Evolutionary conservation across 352 stramenopile genomes (phyloP).

Genomic region (Globisporangium sylvaticum): DNA sequence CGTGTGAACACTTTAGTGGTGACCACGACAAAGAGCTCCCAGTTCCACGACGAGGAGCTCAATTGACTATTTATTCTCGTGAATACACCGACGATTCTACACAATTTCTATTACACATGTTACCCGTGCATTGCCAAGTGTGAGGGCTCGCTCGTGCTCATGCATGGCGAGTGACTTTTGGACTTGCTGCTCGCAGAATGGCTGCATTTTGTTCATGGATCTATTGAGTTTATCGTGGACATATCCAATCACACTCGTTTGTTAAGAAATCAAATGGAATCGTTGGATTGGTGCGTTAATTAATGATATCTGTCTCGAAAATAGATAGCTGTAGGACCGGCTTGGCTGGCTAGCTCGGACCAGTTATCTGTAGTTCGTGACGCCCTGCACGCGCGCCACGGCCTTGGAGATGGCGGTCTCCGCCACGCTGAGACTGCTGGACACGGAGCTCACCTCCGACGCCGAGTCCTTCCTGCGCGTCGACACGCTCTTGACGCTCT

Average conservation of each 20-base stretch:
- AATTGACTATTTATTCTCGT: not conserved
- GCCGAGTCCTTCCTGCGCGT: constrained; percentile 42
- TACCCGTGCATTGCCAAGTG: too few species aligned
- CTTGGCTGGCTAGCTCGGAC: not conserved
- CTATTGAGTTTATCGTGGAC: too few species aligned
- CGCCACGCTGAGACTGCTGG: constrained; percentile 56
- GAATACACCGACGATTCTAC: not conserved
- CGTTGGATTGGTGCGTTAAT: not conserved
- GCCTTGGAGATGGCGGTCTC: constrained; percentile 78
- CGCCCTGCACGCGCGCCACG: constrained; percentile 34
- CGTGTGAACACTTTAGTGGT: constrained; percentile 16
- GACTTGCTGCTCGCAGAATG: too few species aligned
- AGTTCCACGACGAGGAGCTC: not conserved
- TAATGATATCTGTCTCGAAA: not conserved
- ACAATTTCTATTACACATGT: not conserved
- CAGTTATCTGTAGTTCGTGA: constrained; percentile 51
- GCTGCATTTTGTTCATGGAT: too few species aligned
- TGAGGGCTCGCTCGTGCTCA: too few species aligned
- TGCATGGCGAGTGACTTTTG: too few species aligned
- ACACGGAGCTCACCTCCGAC: constrained; percentile 59
- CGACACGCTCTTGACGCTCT: constrained; percentile 53
- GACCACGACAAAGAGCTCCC: not conserved
- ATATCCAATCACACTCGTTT: not conserved
- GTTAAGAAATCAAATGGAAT: not conserved
- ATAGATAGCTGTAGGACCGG: not conserved